Conservation (phyloP, 108 stramenopile species). For the Discostella stelligeroides region DNA sequence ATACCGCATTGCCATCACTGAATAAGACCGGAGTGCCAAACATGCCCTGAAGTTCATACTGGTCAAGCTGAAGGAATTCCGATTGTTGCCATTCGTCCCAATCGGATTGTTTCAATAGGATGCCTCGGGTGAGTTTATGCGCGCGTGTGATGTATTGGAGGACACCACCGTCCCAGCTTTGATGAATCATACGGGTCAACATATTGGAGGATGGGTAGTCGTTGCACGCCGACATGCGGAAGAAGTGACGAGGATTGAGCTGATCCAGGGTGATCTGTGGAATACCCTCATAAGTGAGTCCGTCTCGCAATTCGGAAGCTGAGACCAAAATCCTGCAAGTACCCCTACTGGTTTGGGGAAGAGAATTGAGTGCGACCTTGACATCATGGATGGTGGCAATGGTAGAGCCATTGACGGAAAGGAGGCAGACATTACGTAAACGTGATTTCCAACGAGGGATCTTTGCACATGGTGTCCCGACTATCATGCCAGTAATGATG, state of each 20-base stretch:
- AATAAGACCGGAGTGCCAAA: slow-evolving; percentile 9
- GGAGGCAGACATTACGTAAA: background rate
- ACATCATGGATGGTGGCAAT: background rate
- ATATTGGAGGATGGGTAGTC: too few species aligned
- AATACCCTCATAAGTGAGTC: background rate
- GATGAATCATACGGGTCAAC: background rate
- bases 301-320: background rate
- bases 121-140: too few species aligned
- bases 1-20: slow-evolving; percentile 2
- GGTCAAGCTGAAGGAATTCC: too few species aligned
- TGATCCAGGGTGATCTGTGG: too few species aligned
- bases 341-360: background rate
- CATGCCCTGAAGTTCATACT: too few species aligned
- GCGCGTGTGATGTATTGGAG: too few species aligned
- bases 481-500: background rate
- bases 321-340: background rate
- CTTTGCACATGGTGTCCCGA: background rate
- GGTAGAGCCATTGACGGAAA: background rate
- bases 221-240: too few species aligned
- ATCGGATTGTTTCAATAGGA: too few species aligned
- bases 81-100: too few species aligned
- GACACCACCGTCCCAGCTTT: too few species aligned
- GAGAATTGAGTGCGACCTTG: background rate
- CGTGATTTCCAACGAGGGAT: background rate
- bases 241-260: too few species aligned